phyloP scores from a whole-genome alignment of 768 basidiomycete species.

The Leucocoprinus leucothites region DNA sequence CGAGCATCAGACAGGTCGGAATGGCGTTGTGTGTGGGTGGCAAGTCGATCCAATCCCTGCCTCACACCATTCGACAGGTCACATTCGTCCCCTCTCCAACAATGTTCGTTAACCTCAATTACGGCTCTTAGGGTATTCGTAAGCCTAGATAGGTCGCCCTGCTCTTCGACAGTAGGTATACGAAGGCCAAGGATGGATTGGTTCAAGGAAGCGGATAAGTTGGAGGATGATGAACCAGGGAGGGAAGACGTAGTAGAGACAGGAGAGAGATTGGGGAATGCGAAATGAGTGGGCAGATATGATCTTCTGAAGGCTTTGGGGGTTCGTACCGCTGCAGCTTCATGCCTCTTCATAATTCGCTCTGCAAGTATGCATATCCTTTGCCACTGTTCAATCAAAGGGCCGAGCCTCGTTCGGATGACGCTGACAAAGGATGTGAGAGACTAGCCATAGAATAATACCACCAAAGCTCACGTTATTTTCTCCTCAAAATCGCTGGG shows the following conservation, averaged over 20 bases:
- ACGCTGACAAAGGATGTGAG: conserved; percentile 38
- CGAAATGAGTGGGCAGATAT: conserved; percentile 69
- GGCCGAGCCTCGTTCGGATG: conserved; percentile 71
- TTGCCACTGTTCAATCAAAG: conserved; percentile 89
- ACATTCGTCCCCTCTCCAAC: conserved; percentile 84
- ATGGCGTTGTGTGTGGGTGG: conserved; percentile 64
- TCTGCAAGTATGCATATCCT: conserved; percentile 85
- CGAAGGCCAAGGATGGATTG: conserved; percentile 28
- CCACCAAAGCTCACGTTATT: conserved; percentile 52
- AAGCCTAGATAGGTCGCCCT: conserved; percentile 82
- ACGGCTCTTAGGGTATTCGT: conserved; percentile 80
- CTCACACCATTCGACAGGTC: conserved; percentile 78
- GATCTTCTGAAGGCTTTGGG: conserved; percentile 59
- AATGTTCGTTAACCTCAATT: conserved; percentile 73
- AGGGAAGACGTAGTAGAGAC: conserved; percentile 32
- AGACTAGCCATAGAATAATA: background rate
- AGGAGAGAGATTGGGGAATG: conserved; percentile 48
- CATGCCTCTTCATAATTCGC: conserved; percentile 84
- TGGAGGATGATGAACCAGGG: conserved; percentile 28
- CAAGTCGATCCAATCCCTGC: conserved; percentile 64
- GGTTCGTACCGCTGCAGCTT: conserved; percentile 87
- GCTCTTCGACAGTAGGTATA: conserved; percentile 27
- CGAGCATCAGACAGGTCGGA: conserved; percentile 73
- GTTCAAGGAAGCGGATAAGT: conserved; percentile 28
- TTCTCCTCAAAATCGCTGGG: conserved; percentile 93